These are phyloP conservation scores for Puccinellia tenuiflora DNA, from an alignment of 176 grass and related monocot genomes.

Conservation along the genomic window DNA sequence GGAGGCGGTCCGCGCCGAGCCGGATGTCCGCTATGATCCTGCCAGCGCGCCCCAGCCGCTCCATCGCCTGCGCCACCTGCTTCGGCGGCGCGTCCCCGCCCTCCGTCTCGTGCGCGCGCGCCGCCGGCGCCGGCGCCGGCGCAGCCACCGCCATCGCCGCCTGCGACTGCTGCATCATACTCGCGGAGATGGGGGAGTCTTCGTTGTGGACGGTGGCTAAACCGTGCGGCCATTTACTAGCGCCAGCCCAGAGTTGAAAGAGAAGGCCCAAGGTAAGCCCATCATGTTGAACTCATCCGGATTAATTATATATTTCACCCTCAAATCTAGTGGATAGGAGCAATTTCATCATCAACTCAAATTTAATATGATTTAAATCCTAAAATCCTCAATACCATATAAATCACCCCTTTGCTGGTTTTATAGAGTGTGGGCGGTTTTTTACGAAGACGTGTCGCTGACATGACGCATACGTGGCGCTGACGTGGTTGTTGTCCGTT, in stretches of 20 bases:
- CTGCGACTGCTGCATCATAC: conserved; percentile 45
- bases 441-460: too few relatives aligned
- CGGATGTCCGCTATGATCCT: conserved; percentile 89
- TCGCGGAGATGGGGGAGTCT: not conserved
- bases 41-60: conserved; percentile 61
- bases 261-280: not conserved
- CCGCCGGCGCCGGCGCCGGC: conserved; percentile 4
- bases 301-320: too few relatives aligned
- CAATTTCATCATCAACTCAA: too few relatives aligned
- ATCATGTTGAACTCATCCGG: not conserved
- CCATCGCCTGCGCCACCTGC: conserved; percentile 97
- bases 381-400: too few relatives aligned
- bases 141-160: not conserved
- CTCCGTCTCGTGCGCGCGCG: not conserved
- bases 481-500: too few relatives aligned
- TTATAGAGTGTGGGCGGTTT: too few relatives aligned
- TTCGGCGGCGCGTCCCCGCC: conserved; percentile 77
- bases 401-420: too few relatives aligned
- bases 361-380: too few relatives aligned
- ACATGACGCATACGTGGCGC: too few relatives aligned
- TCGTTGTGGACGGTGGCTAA: not conserved
- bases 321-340: too few relatives aligned
- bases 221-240: not conserved
- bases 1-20: conserved; percentile 75
- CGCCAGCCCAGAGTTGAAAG: not conserved